Percentiles rank a stretch among this genome's conserved stretches.
These are phyloP conservation scores for Aspergillus hortae DNA, from an alignment of 2,329 filamentous ascomycete genomes.

Conservation along the genomic window DNA sequence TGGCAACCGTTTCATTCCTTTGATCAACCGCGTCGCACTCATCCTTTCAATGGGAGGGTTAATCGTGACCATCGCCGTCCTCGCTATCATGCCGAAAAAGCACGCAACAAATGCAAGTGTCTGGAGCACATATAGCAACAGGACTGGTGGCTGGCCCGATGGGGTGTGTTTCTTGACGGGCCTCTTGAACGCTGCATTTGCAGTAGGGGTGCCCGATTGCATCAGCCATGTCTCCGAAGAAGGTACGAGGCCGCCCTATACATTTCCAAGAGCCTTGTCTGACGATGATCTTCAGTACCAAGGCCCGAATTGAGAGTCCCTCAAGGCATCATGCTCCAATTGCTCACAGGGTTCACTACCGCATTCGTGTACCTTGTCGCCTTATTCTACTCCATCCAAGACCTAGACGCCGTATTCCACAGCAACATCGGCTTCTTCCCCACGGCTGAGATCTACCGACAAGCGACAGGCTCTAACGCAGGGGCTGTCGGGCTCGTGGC, in stretches of 20 bases:
- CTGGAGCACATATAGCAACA: slow-evolving; percentile 28
- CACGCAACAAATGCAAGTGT: slow-evolving; percentile 24
- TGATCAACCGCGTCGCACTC: slow-evolving; percentile 54
- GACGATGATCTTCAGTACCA: slow-evolving; percentile 14
- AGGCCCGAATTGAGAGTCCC: slow-evolving; percentile 36
- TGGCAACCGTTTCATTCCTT: slow-evolving; percentile 46
- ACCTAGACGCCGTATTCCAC: slow-evolving; percentile 52
- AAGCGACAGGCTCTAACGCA: slow-evolving; percentile 51
- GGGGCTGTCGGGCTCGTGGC: slow-evolving; percentile 53
- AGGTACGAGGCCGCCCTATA: slow-evolving; percentile 13
- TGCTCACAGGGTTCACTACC: slow-evolving; percentile 40
- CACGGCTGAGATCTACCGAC: slow-evolving; percentile 63
- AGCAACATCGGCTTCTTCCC: slow-evolving; percentile 51
- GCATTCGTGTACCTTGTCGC: slow-evolving; percentile 50
- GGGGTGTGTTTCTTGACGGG: slow-evolving; percentile 52
- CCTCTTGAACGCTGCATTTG: slow-evolving; percentile 63
- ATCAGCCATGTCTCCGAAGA: slow-evolving; percentile 62
- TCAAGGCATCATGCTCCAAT: slow-evolving; percentile 46
- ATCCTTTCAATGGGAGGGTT: slow-evolving; percentile 50
- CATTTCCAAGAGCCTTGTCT: not conserved
- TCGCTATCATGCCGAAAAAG: slow-evolving; percentile 46
- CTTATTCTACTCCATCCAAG: slow-evolving; percentile 28
- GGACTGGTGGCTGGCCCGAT: slow-evolving; percentile 29
- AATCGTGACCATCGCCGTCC: slow-evolving; percentile 47
- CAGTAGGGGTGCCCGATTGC: slow-evolving; percentile 63